Base-by-base conservation (phyloP, 2,329 filamentous ascomycete genomes). In the Eutypella sp. region DNA sequence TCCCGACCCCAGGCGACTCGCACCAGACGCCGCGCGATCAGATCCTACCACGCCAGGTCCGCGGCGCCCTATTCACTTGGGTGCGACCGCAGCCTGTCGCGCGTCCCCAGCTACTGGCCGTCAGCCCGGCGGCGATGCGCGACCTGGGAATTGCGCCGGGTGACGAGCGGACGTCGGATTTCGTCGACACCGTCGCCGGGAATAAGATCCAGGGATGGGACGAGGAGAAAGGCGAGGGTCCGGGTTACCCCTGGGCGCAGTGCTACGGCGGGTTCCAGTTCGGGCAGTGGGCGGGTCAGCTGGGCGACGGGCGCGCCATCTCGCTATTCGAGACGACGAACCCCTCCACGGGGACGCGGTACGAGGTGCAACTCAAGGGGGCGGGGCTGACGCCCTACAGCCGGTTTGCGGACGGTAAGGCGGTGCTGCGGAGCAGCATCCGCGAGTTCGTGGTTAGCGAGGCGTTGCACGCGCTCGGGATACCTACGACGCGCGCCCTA, bases 391-490 rank as follows among this genome's bases (percentile, higher is more conserved):
- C 93, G 4, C 93, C 93, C 0, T 99, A 99, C 69, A 95, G 89
- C 33, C 85, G 93, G 3, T 99, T 99, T 56, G 93, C 93, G 20
- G 93, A 99, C 64, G 93, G 93, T 24, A 92, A 93, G 63, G 93
- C 93, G 1, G 93, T 99, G 3, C 72, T 99, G 42, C 76, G 93
- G 49, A 95, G 89, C 23, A 95, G 89, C 60, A 95, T 99, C 56
- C 80, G 93, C 49, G 93, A 99, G 69, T 99, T 93, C 57, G 73
- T 99, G 37, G 91, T 95, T 18, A 95, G 87, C 41, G 93, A 99
- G 71, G 83, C 85, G 22, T 78, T 99, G 37, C 81, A 96, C 63
- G 89, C 90, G 1, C 78, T 99, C 2, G 75, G 80, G 1, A 92
- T 99, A 49, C 91, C 92, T 1, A 87, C 83, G 0, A 99, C 93